Evolutionary conservation across 495 filamentous ascomycete genomes (phyloP).

Genomic region (Hypoxylon subgilvum): DNA sequence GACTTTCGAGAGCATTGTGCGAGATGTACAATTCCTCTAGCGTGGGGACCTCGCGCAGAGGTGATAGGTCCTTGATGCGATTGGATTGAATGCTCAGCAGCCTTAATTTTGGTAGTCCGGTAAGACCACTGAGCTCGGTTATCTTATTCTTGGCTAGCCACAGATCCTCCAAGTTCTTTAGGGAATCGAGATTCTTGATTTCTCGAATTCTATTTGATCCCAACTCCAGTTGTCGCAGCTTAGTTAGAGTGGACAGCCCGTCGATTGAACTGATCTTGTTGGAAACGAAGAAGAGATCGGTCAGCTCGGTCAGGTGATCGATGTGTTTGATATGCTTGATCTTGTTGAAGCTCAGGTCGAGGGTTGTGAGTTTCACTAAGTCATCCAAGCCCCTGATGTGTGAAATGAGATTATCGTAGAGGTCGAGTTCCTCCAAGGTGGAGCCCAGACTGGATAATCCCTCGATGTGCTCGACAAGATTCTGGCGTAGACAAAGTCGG

Average conservation of each 20-base stretch:
- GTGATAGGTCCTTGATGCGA: constrained; percentile 80
- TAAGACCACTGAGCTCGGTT: constrained; percentile 76
- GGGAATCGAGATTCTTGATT: constrained; percentile 82
- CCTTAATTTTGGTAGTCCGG: constrained; percentile 74
- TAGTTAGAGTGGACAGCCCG: constrained; percentile 73
- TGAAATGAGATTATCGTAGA: constrained; percentile 97
- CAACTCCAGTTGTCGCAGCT: constrained; percentile 83
- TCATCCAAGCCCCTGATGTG: constrained; percentile 84
- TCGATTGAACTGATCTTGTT: constrained; percentile 93
- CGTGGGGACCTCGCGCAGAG: constrained; percentile 71
- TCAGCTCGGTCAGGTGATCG: constrained; percentile 76
- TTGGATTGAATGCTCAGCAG: constrained; percentile 98
- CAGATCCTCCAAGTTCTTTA: constrained; percentile 79
- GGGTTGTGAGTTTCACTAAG: constrained; percentile 71
- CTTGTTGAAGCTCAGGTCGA: constrained; percentile 98
- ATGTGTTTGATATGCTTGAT: constrained; percentile 97
- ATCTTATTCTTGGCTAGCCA: constrained; percentile 99
- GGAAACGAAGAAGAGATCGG: constrained; percentile 90
- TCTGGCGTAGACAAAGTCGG: constrained; percentile 92
- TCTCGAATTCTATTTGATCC: constrained; percentile 90
- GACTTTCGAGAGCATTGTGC: constrained; percentile 86
- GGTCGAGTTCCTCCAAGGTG: constrained; percentile 81
- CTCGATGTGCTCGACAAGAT: constrained; percentile 80
- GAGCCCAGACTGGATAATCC: constrained; percentile 66
- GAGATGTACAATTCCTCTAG: constrained; percentile 97